Percentiles rank a stretch among this genome's conserved stretches.
Conservation (phyloP, 768 basidiomycete genomes). For the Collybia sp. region DNA sequence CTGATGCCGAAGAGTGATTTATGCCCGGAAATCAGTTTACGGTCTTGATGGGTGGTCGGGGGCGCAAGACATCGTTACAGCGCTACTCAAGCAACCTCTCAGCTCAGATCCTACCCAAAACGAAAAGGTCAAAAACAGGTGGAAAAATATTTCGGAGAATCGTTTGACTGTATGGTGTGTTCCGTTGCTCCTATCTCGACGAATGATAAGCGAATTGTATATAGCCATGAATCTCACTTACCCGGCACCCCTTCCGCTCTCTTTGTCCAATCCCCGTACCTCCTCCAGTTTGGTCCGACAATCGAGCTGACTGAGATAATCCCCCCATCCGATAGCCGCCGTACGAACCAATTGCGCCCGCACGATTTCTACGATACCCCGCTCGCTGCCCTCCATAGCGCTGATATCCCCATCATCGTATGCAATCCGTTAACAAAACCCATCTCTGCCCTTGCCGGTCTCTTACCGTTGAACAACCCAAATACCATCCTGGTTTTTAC, state of each 20-base stretch:
- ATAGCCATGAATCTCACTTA: slow-evolving; percentile 4
- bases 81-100: slow-evolving; percentile 70
- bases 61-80: slow-evolving; percentile 57
- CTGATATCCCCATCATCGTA: slow-evolving; percentile 63
- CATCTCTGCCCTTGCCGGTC: slow-evolving; percentile 25
- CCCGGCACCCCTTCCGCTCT: slow-evolving; percentile 15
- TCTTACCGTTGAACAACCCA: slow-evolving; percentile 26
- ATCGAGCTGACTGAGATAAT: slow-evolving; percentile 41
- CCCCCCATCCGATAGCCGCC: slow-evolving; percentile 11
- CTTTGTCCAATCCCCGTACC: slow-evolving; percentile 42
- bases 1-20: slow-evolving; percentile 2
- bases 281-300: slow-evolving; percentile 49
- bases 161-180: not conserved
- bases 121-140: slow-evolving; percentile 41
- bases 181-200: slow-evolving; percentile 28
- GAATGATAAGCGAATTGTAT: slow-evolving; percentile 3
- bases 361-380: slow-evolving; percentile 3
- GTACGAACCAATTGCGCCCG: not conserved
- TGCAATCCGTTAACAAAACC: slow-evolving; percentile 56
- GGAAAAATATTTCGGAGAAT: slow-evolving; percentile 19
- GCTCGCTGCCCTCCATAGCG: slow-evolving; percentile 26
- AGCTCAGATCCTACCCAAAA: slow-evolving; percentile 43
- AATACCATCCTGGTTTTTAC: slow-evolving; percentile 40
- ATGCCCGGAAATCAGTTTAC: slow-evolving; percentile 39
- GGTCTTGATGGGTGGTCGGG: slow-evolving; percentile 50